Conservation (phyloP, 73 alveolate genomes). For the Diophrys sp. region DNA sequence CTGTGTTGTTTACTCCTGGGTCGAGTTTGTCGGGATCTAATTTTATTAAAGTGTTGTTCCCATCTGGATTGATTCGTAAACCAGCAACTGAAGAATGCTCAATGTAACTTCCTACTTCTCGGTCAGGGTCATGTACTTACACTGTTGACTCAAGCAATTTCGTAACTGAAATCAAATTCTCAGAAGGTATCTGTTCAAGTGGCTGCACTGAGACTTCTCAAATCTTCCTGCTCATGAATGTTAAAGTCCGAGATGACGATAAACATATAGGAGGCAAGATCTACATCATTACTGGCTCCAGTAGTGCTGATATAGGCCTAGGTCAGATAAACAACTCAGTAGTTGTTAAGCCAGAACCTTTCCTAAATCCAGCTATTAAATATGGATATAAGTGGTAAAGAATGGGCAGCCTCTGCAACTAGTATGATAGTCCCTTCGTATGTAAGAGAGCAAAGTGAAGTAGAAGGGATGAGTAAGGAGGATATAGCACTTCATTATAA, state of each 20-base stretch:
- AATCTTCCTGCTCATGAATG: slow-evolving; percentile 17
- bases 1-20: slow-evolving; percentile 28
- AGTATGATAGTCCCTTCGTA: no score
- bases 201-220: slow-evolving; percentile 32
- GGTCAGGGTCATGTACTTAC: slow-evolving; percentile 29
- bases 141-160: slow-evolving; percentile 14
- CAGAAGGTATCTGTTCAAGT: slow-evolving; percentile 19
- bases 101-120: slow-evolving; percentile 6
- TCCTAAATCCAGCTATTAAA: slow-evolving; percentile 16
- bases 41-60: slow-evolving; percentile 24
- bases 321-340: slow-evolving; percentile 39
- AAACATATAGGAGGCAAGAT: slow-evolving; percentile 24
- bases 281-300: slow-evolving; percentile 23
- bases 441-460: no score
- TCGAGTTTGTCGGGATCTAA: slow-evolving; percentile 22
- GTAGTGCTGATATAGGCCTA: slow-evolving; percentile 46
- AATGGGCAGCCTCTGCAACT: no score
- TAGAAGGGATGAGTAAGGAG: no score
- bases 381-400: no score
- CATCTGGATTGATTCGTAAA: slow-evolving; percentile 21
- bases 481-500: no score
- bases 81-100: slow-evolving; percentile 20
- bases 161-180: slow-evolving; percentile 18
- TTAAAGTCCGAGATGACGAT: slow-evolving; percentile 37
- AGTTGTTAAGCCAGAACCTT: slow-evolving; percentile 21